These are phyloP conservation scores for Patellaria atrata DNA, from an alignment of 495 filamentous ascomycete species.

Conservation along the genomic window DNA sequence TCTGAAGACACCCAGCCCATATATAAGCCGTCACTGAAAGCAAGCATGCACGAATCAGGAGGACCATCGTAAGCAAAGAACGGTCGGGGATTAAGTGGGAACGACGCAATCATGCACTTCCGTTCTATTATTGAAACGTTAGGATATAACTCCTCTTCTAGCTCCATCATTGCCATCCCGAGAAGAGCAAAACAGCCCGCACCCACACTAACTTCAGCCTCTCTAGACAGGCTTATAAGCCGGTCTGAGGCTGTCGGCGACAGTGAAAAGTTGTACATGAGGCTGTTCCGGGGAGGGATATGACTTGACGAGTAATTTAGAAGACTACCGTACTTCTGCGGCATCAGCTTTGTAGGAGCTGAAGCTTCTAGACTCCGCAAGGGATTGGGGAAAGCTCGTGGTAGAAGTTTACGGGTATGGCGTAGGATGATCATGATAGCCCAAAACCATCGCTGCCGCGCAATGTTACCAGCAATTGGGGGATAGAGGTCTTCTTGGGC, in stretches of 20 bases:
- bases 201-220: slow-evolving; percentile 21
- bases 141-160: slow-evolving; percentile 22
- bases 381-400: slow-evolving; percentile 25
- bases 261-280: slow-evolving; percentile 10
- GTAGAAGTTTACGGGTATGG: slow-evolving; percentile 22
- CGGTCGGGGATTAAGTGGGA: slow-evolving; percentile 27
- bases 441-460: slow-evolving; percentile 28
- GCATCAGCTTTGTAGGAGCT: slow-evolving; percentile 1
- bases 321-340: slow-evolving; percentile 18
- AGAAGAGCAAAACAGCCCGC: slow-evolving; percentile 26
- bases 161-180: slow-evolving; percentile 27
- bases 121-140: slow-evolving; percentile 14
- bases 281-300: slow-evolving; percentile 21
- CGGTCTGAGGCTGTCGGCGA: slow-evolving; percentile 10
- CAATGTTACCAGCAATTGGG: slow-evolving; percentile 15
- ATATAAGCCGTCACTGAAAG: slow-evolving; percentile 25
- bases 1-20: slow-evolving; percentile 24
- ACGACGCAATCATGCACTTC: slow-evolving; percentile 23
- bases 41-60: slow-evolving; percentile 26
- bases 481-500: slow-evolving; percentile 30
- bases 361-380: slow-evolving; percentile 10
- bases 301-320: slow-evolving; percentile 21
- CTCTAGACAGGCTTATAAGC: slow-evolving; percentile 20
- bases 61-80: slow-evolving; percentile 22
- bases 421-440: slow-evolving; percentile 24